These are phyloP conservation scores for Paramecium primaurelia DNA, from an alignment of 73 alveolate genomes.

Conservation along the genomic window DNA sequence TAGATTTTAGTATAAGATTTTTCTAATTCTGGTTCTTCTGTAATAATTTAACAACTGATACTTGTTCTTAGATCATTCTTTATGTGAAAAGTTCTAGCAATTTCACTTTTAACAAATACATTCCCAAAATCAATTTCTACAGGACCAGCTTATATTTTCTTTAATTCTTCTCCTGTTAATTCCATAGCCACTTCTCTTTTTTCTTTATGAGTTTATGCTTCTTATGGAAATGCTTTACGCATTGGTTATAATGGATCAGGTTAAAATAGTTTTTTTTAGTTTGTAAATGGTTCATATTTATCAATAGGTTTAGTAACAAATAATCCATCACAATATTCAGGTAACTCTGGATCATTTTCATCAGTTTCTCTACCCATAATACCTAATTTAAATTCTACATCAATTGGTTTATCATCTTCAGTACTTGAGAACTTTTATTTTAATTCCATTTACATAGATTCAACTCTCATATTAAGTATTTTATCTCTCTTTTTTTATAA, in stretches of 20 bases:
- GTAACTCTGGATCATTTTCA: constrained; percentile 22
- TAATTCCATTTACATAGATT: constrained; percentile 21
- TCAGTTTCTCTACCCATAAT: constrained; percentile 22
- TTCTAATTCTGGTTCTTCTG: constrained; percentile 31
- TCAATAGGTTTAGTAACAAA: constrained; percentile 58
- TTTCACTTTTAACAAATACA: constrained; percentile 34
- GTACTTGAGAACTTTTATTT: background rate
- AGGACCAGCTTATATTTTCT: constrained; percentile 56
- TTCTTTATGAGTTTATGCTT: constrained; percentile 58
- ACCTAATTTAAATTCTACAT: constrained; percentile 55
- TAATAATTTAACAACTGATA: constrained; percentile 34
- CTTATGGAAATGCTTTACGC: constrained; percentile 41
- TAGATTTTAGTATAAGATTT: constrained; percentile 19
- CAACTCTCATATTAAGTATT: constrained; percentile 30
- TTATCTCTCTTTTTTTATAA: constrained; percentile 50
- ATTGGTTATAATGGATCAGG: constrained; percentile 48
- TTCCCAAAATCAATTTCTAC: constrained; percentile 57
- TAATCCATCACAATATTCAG: constrained; percentile 30
- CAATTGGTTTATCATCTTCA: constrained; percentile 46
- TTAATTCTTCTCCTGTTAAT: constrained; percentile 55
- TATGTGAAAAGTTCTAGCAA: constrained; percentile 43
- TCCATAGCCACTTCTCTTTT: constrained; percentile 48
- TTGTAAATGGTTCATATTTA: constrained; percentile 54
- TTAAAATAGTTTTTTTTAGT: constrained; percentile 46
- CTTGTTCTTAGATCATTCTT: constrained; percentile 58